Conservation (phyloP, 192 early-diverging fungal genomes). For the Umbelopsis isabellina region DNA sequence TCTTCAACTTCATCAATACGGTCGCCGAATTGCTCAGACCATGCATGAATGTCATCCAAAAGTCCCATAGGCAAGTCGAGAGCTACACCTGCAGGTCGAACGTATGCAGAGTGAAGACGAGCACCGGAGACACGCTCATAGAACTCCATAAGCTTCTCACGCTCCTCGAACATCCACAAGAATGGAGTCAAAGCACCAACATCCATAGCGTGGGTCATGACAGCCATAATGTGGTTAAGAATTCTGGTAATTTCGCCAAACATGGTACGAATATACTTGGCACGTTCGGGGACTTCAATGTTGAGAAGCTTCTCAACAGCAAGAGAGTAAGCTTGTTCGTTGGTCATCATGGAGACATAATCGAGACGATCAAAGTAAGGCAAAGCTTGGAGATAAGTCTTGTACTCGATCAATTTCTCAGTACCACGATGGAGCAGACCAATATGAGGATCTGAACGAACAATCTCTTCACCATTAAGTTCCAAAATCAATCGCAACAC, state of each 20-base stretch:
- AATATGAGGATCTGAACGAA: conserved; percentile 95
- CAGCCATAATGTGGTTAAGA: conserved; percentile 98
- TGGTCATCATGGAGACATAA: conserved; percentile 99
- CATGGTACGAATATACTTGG: conserved; percentile 96
- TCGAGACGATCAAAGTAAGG: conserved; percentile 99
- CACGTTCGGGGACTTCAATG: conserved; percentile 92
- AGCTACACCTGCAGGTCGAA: conserved; percentile 94
- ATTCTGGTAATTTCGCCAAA: conserved; percentile 98
- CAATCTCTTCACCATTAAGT: conserved; percentile 88
- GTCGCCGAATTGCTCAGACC: conserved; percentile 88
- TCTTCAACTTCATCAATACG: conserved; percentile 96
- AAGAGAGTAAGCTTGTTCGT: conserved; percentile 97
- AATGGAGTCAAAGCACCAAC: conserved; percentile 98
- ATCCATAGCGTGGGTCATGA: conserved; percentile 96
- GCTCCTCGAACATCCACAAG: conserved; percentile 99
- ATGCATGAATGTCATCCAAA: conserved; percentile 93
- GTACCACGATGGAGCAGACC: conserved; percentile 97
- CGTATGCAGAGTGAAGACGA: conserved; percentile 97
- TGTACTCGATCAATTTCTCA: conserved; percentile 99
- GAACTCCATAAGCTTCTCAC: conserved; percentile 99
- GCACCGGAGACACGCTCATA: conserved; percentile 99
- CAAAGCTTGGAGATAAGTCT: conserved; percentile 96
- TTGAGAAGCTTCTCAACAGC: conserved; percentile 98
- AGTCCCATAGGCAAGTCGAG: conserved; percentile 92
- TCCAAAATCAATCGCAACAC: conserved; percentile 81